phyloP scores from a whole-genome alignment of 192 early-diverging fungal species.

The Chytriomyces sp. region DNA sequence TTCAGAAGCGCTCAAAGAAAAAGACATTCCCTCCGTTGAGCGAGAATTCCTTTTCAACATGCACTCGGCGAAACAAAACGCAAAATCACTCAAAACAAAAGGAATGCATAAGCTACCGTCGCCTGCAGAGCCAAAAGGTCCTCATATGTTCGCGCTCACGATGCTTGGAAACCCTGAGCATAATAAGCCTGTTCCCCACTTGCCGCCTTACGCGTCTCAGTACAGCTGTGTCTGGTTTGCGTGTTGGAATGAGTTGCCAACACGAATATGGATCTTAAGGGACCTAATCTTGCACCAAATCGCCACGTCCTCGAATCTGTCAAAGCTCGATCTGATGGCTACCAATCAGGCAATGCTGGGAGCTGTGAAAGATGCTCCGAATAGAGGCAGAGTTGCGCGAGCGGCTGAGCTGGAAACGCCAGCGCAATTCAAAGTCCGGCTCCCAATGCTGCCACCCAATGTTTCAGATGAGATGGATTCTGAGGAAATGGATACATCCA shows the following conservation, averaged over 20 bases:
- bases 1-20: conserved; percentile 49
- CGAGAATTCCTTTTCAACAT: conserved; percentile 49
- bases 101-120: neutral
- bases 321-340: neutral
- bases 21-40: conserved; percentile 49
- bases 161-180: conserved; percentile 32
- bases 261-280: conserved; percentile 48
- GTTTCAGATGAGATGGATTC: neutral
- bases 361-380: neutral
- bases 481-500: neutral
- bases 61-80: conserved; percentile 28
- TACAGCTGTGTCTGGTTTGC: no score
- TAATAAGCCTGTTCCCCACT: conserved; percentile 7
- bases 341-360: neutral
- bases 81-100: conserved; percentile 14
- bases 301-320: no score
- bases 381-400: neutral
- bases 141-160: conserved; percentile 20
- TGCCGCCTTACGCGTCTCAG: conserved; percentile 48
- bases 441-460: neutral
- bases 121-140: neutral
- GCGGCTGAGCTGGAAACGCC: neutral
- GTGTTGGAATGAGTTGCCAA: no score
- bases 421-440: neutral
- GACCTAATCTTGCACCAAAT: conserved; percentile 40